Conservation (phyloP, 208 protist species). For the Strigomonas galati region DNA sequence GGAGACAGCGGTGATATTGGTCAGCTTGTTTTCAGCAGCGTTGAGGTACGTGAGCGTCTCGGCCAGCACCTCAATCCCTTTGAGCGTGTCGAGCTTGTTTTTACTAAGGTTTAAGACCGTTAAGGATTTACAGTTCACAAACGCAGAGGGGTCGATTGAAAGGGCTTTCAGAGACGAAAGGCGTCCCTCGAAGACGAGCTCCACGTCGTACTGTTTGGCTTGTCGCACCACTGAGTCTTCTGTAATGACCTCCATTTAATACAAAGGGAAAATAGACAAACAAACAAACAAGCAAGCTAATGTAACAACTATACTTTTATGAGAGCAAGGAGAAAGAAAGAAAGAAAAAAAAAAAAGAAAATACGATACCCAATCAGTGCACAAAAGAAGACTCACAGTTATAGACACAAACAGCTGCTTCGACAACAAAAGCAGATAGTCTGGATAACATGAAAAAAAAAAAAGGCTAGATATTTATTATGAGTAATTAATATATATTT, state of each 20-base stretch:
- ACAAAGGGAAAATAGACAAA: background rate
- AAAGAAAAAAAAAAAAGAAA: background rate
- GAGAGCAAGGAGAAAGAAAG: background rate
- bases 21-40: constrained; percentile 62
- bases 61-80: constrained; percentile 42
- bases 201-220: constrained; percentile 69
- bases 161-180: constrained; percentile 14
- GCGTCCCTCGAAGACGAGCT: constrained; percentile 32
- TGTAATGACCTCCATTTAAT: constrained; percentile 19
- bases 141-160: background rate
- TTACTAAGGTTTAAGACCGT: constrained; percentile 54
- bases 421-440: too few relatives aligned
- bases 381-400: too few relatives aligned
- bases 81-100: constrained; percentile 58
- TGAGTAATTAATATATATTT: constrained; percentile 8
- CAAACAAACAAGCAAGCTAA: background rate
- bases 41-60: constrained; percentile 56
- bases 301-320: constrained; percentile 4
- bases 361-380: background rate
- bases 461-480: too few relatives aligned
- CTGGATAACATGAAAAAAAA: too few relatives aligned
- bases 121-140: constrained; percentile 38
- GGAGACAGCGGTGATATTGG: constrained; percentile 32
- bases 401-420: too few relatives aligned
- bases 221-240: constrained; percentile 34